These are phyloP conservation scores for Dendrobium officinale DNA, from an alignment of 106 monocot genomes.

Conservation along the genomic window DNA sequence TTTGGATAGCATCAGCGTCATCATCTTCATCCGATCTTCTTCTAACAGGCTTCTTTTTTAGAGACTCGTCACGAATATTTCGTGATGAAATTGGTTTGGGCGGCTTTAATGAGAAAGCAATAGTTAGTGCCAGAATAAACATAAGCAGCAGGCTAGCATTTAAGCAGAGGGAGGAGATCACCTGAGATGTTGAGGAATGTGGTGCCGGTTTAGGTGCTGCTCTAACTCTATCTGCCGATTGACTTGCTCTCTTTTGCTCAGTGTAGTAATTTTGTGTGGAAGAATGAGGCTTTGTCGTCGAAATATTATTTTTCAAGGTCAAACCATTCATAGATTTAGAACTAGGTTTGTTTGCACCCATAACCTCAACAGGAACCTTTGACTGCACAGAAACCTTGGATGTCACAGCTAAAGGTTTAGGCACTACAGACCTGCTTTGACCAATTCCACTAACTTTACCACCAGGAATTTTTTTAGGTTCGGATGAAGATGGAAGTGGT, in stretches of 20 bases:
- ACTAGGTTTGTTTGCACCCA: constrained; percentile 25
- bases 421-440: constrained; percentile 6
- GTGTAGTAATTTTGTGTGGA: constrained; percentile 20
- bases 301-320: constrained; percentile 12
- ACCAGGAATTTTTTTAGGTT: constrained; percentile 15
- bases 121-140: background rate
- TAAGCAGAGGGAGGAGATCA: constrained; percentile 2
- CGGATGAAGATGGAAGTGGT: constrained; percentile 17
- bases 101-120: constrained; percentile 27
- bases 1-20: constrained; percentile 36
- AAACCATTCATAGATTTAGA: constrained; percentile 14
- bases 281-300: constrained; percentile 24
- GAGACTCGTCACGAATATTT: constrained; percentile 11
- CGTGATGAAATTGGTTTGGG: constrained; percentile 27
- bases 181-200: constrained; percentile 34
- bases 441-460: constrained; percentile 1
- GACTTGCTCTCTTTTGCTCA: constrained; percentile 24
- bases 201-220: constrained; percentile 9
- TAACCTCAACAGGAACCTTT: constrained; percentile 29
- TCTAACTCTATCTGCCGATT: constrained; percentile 22
- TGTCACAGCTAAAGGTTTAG: constrained; percentile 20
- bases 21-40: constrained; percentile 38
- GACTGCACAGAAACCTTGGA: constrained; percentile 32
- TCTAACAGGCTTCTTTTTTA: constrained; percentile 34
- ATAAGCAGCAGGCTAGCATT: background rate